phyloP scores from a whole-genome alignment of 176 grass and related monocot species.

The Ananas comosus region DNA sequence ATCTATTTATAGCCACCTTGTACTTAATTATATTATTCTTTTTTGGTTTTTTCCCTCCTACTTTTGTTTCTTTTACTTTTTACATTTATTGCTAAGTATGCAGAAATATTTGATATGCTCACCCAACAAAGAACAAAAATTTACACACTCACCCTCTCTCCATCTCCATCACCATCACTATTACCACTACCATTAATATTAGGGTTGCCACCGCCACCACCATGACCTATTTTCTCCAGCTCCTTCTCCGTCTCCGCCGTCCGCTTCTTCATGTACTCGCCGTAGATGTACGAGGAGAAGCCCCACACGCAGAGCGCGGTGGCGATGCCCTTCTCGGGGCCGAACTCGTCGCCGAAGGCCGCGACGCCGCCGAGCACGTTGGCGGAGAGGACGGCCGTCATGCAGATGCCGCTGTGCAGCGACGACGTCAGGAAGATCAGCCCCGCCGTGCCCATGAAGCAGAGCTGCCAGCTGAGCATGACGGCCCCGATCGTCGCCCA shows the following conservation, averaged over 20 bases:
- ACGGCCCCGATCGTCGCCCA: constrained; percentile 47
- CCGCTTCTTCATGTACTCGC: constrained; percentile 45
- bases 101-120: neutral
- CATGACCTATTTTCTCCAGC: constrained; percentile 21
- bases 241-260: constrained; percentile 1
- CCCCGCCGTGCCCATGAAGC: constrained; percentile 86
- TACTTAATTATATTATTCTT: neutral
- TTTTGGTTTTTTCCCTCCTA: neutral
- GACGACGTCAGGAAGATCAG: constrained; percentile 87
- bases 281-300: constrained; percentile 79
- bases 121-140: neutral
- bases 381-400: constrained; percentile 66
- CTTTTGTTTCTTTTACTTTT: too few relatives aligned
- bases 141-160: neutral
- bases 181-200: constrained; percentile 12
- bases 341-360: constrained; percentile 54
- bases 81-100: neutral
- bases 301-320: constrained; percentile 79
- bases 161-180: neutral
- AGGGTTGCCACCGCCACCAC: neutral
- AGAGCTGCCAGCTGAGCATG: constrained; percentile 72
- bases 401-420: constrained; percentile 89
- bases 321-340: constrained; percentile 59
- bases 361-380: constrained; percentile 83
- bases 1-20: too few relatives aligned